Percentiles rank a stretch among this genome's conserved stretches.
Conservation (phyloP, 1,284 basidiomycete genomes). For the Tylopilus sp. region DNA sequence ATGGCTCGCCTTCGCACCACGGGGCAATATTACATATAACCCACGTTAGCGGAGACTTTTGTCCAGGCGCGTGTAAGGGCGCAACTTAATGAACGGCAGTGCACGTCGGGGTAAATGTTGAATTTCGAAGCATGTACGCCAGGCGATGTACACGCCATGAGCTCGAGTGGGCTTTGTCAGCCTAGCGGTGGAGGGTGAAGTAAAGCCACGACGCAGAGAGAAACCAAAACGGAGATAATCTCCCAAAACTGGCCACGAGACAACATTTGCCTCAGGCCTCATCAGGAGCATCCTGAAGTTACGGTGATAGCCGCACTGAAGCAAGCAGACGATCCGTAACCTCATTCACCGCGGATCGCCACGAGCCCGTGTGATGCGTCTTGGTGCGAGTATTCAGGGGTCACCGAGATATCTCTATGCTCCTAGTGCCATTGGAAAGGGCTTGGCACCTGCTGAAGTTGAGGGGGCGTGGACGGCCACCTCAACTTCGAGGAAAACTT, state of each 20-base stretch:
- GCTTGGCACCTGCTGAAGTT: slow-evolving; percentile 2
- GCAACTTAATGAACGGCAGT: slow-evolving; percentile 22
- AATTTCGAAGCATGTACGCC: slow-evolving; percentile 22
- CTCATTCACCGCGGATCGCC: slow-evolving; percentile 7
- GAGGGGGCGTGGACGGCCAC: slow-evolving; percentile 6
- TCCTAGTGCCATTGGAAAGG: slow-evolving; percentile 3
- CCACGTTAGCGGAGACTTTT: slow-evolving; percentile 21
- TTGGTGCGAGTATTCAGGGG: background rate
- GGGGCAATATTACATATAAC: slow-evolving; percentile 31
- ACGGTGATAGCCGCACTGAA: slow-evolving; percentile 1
- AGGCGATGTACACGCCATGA: slow-evolving; percentile 23
- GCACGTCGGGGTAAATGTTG: slow-evolving; percentile 15
- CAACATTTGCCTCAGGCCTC: slow-evolving; percentile 1
- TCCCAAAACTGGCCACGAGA: slow-evolving; percentile 8
- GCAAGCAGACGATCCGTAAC: slow-evolving; percentile 2
- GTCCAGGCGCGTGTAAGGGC: slow-evolving; percentile 22
- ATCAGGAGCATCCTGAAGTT: slow-evolving; percentile 7
- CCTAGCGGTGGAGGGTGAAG: slow-evolving; percentile 20
- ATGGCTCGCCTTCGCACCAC: slow-evolving; percentile 20
- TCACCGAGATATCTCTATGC: background rate
- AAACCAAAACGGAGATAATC: slow-evolving; percentile 9
- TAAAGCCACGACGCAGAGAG: slow-evolving; percentile 21
- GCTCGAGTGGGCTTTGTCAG: slow-evolving; percentile 13
- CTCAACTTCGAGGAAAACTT: slow-evolving; percentile 25
- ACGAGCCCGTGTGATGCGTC: background rate